Base-by-base conservation (phyloP, 768 basidiomycete genomes). In the Mycena chlorophos region DNA sequence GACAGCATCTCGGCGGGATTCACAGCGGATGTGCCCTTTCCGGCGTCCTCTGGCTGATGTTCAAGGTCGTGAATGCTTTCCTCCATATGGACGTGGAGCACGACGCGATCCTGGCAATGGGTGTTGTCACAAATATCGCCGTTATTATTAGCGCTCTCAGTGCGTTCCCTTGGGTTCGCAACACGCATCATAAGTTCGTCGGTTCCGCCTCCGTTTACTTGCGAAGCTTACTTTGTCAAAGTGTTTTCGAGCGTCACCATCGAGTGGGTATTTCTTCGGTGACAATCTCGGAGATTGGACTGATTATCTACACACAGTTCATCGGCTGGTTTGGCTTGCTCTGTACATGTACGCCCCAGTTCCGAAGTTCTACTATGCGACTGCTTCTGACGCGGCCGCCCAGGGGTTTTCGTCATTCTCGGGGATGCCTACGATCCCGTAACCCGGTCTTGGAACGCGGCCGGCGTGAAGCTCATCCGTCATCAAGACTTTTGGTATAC, bases 401-500 rank as follows among this genome's bases (percentile, higher is more conserved):
- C 65, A 75, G 82, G 87, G 87, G 69, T 78, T 4, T 88, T 86
- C 70, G 84, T 88, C 28, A 81, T 89, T 55, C 72, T 88, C 22
- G 78, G 80, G 20, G 86, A 88, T 63, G 78, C 79, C 31, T 90
- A 85, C 64, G 76, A 89, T 64, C 69, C 77, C 27, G 60, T 67
- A 25, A 82, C 81, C 40, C 76, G 74, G 42, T 69, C 75, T 37
- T 91, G 87, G 85, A 76, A 83, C 60, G 71, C 76, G 38, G 78
- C 72, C 53, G 84, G 84, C 47, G 69, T 69, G 26, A 73, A 79
- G 49, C 69, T 91, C 50, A 68, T 87, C 56, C 76, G 75, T 30
- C 85, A 86, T 59, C 89, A 91, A 69, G 83, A 88, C 56, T 87
- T 90, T 69, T 91, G 88, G 88, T 89, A 82, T 66, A 82, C 78